Evolutionary conservation across 2,329 filamentous ascomycete species (phyloP), one percentile per base, ranked within the genome.

Genomic region (Ceratocystis diversiconidia): DNA sequence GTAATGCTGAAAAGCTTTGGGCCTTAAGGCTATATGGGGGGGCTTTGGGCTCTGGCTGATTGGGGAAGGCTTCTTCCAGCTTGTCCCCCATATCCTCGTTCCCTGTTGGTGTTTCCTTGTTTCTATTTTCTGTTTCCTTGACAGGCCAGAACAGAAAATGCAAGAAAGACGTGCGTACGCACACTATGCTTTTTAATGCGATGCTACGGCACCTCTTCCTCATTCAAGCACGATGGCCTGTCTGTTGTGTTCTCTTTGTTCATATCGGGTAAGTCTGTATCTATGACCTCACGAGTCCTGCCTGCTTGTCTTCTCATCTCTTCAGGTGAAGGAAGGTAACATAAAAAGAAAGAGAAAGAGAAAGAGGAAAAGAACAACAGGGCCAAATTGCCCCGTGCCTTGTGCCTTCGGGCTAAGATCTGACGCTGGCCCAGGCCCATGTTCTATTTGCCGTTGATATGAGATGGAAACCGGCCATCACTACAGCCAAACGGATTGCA

Each of bases 361-460:
- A 30, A 30, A 15, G 12, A 59, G 32, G 52, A 15, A 59, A 17
- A 17, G n/a, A 59, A 22, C 28, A 59, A 36, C 55, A 30, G 55
- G 28, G 55, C 55, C 30, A 32, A 7, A 2, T 5, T 25, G 48
- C n/a, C n/a, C n/a, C n/a, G 22, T 52, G 48, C 48, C 48, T 30
- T n/a, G 25, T 30, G 30, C 30, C 15, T n/a, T 25, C 5, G n/a
- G 28, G 28, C 55, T 36, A n/a, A 8, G 55, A 36, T 36, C 55
- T 30, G 19, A 3, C 17, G 30, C 28, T 36, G 55, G 55, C 55
- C 55, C 15, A 30, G 15, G 55, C 28, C 15, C 55, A 17, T 59
- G 28, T 59, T 59, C 55, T 25, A 59, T 59, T 59, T 59, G 55
- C 55, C 55, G 55, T 59, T 30, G 30, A 59, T 59, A 59, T 59